Percentiles rank a stretch among this genome's conserved stretches.
Evolutionary conservation across 176 grass and related monocot species (phyloP).

Genomic region (Tillandsia fasciculata): DNA sequence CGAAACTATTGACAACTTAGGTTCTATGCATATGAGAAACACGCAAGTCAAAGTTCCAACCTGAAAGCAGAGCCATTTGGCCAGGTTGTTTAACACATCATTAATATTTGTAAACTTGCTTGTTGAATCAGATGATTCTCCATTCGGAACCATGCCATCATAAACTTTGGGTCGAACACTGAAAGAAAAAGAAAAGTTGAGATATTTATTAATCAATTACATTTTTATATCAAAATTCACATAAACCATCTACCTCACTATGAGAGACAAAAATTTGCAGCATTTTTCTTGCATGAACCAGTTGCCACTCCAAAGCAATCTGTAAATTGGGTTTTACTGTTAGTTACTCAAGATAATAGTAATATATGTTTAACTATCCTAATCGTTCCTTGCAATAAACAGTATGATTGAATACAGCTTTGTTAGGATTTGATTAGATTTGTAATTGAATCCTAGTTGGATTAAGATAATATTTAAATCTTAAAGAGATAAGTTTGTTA

Average conservation of each 20-base stretch:
- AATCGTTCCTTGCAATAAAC: background rate
- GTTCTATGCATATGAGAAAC: background rate
- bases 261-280: slow-evolving; percentile 64
- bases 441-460: too few species aligned
- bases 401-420: background rate
- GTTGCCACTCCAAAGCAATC: slow-evolving; percentile 74
- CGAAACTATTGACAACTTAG: background rate
- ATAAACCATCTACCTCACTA: slow-evolving; percentile 48
- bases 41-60: slow-evolving; percentile 26
- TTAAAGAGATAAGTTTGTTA: too few species aligned
- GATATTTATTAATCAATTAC: background rate
- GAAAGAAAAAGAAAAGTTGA: slow-evolving; percentile 19
- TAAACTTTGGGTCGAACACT: slow-evolving; percentile 61
- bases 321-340: slow-evolving; percentile 38
- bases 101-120: slow-evolving; percentile 62
- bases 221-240: background rate
- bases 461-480: too few species aligned
- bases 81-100: slow-evolving; percentile 64
- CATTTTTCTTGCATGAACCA: slow-evolving; percentile 93
- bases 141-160: slow-evolving; percentile 50
- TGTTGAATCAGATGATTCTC: slow-evolving; percentile 71
- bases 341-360: background rate
- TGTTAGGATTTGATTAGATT: too few species aligned
- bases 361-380: background rate
- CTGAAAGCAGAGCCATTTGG: slow-evolving; percentile 92